These are phyloP conservation scores for Medicago lupulina DNA, from an alignment of 306 rosid genomes.

Conservation along the genomic window DNA sequence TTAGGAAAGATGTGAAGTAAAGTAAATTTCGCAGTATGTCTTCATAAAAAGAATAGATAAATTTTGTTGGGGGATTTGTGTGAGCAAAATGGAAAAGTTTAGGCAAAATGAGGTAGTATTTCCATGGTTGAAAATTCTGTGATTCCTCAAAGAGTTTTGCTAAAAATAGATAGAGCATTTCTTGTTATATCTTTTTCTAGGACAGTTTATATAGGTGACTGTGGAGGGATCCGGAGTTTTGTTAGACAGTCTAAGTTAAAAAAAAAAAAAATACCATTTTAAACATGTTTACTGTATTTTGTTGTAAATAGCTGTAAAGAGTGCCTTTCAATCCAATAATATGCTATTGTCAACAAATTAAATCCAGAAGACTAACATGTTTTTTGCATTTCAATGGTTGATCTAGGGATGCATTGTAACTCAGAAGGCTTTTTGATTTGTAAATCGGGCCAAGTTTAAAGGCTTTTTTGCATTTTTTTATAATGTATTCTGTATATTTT, in stretches of 20 bases:
- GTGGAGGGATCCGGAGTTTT: conserved; percentile 28
- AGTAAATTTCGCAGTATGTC: conserved; percentile 31
- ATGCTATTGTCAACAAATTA: no score
- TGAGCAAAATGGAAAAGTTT: conserved; percentile 20
- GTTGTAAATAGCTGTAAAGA: conserved; percentile 10
- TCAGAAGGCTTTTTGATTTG: no score
- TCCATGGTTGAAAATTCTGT: no score
- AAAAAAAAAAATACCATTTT: conserved; percentile 1
- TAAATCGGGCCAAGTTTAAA: background rate
- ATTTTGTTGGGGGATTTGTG: conserved; percentile 33
- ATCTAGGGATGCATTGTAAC: background rate
- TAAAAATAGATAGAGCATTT: no score
- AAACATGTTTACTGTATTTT: conserved; percentile 19
- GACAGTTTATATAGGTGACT: no score
- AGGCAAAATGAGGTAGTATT: conserved; percentile 8
- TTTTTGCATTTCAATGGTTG: background rate
- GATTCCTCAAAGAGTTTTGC: no score
- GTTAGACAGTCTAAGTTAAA: background rate
- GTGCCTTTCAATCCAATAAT: background rate
- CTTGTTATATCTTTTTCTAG: no score
- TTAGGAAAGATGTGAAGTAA: conserved; percentile 21
- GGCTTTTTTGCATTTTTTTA: background rate
- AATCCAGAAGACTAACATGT: background rate
- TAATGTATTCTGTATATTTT: no score
- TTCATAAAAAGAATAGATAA: background rate